Evolutionary conservation across 108 stramenopile genomes (phyloP).

Genomic region (Skeletonema marinoi): DNA sequence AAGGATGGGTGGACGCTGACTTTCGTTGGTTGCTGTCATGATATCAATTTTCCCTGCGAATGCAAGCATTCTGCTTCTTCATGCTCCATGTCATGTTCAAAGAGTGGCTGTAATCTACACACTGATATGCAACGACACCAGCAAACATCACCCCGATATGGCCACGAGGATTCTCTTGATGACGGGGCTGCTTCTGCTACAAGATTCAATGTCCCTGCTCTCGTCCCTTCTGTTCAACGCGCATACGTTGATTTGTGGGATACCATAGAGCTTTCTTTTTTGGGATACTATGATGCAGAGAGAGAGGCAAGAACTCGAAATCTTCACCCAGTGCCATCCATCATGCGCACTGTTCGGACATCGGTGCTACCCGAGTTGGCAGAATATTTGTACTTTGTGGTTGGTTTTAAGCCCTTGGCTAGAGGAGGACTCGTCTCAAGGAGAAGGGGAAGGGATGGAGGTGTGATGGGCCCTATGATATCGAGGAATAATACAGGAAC

Average conservation of each 20-base stretch:
- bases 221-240: conserved; percentile 24
- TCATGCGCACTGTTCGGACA: conserved; percentile 23
- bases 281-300: conserved; percentile 36
- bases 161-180: neutral
- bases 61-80: neutral
- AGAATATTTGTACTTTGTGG: conserved; percentile 36
- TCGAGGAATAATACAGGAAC: neutral
- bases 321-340: conserved; percentile 22
- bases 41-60: neutral
- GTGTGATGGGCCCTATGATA: conserved; percentile 31
- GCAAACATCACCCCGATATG: neutral
- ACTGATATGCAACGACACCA: neutral
- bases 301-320: neutral
- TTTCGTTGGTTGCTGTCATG: conserved; percentile 33
- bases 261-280: conserved; percentile 33
- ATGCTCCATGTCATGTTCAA: neutral
- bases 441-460: conserved; percentile 24
- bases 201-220: conserved; percentile 36
- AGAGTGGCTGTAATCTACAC: neutral
- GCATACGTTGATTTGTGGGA: conserved; percentile 35
- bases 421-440: conserved; percentile 1
- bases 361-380: conserved; percentile 26
- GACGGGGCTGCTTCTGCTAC: conserved; percentile 23
- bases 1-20: conserved; percentile 30
- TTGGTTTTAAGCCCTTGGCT: conserved; percentile 32